These are phyloP conservation scores for Fusarium sp. DNA, from an alignment of 2,329 filamentous ascomycete genomes.

Conservation along the genomic window DNA sequence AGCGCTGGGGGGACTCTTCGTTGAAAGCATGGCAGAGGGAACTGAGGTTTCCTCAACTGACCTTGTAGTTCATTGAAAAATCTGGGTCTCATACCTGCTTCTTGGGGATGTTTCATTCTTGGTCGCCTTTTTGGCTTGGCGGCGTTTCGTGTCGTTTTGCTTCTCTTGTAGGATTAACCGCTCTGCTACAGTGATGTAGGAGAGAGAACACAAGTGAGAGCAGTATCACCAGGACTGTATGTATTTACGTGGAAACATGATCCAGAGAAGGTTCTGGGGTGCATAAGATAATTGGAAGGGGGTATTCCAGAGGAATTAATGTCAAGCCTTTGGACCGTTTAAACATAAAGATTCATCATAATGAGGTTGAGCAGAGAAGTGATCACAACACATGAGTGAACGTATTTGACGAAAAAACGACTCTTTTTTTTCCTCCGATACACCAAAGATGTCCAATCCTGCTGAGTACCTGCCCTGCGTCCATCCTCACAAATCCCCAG, in stretches of 20 bases:
- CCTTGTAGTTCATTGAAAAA: conserved; percentile 33
- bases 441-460: conserved; percentile 35
- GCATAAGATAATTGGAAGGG: conserved; percentile 19
- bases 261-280: conserved; percentile 23
- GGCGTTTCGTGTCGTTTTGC: conserved; percentile 28
- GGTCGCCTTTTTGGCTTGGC: conserved; percentile 25
- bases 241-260: conserved; percentile 29
- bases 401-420: conserved; percentile 29
- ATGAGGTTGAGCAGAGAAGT: not conserved
- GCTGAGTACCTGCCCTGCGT: conserved; percentile 36
- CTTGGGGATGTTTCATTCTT: conserved; percentile 13
- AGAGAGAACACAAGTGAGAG: conserved; percentile 13
- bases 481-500: conserved; percentile 34
- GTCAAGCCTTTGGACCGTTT: conserved; percentile 12
- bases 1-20: conserved; percentile 34
- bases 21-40: conserved; percentile 22
- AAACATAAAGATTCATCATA: not conserved
- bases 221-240: conserved; percentile 21
- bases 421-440: conserved; percentile 23
- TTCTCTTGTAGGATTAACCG: conserved; percentile 43
- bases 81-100: conserved; percentile 33
- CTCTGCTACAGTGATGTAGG: conserved; percentile 21
- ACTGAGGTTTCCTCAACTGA: conserved; percentile 16
- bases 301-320: conserved; percentile 32
- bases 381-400: not conserved